A percentile compares a stretch with the other conserved stretches of the same genome.
phyloP scores from a whole-genome alignment of 2,329 filamentous ascomycete species.

The Tolypocladium tropicale region DNA sequence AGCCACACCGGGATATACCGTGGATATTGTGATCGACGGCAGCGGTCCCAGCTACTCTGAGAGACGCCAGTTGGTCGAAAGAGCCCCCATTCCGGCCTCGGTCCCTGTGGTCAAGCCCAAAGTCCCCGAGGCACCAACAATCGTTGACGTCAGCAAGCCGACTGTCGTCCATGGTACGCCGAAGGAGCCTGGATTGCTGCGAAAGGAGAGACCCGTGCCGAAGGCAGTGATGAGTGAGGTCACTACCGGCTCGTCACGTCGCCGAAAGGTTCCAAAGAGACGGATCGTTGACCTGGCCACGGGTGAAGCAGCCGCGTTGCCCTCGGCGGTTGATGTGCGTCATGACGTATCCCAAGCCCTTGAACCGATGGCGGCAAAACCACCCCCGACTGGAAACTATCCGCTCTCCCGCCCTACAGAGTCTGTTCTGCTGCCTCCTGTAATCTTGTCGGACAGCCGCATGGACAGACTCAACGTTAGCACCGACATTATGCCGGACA shows the following conservation, averaged over 20 bases:
- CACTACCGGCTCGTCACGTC: slow-evolving; percentile 48
- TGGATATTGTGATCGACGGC: slow-evolving; percentile 84
- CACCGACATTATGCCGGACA: neutral
- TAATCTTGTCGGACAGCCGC: slow-evolving; percentile 21
- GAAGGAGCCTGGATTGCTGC: slow-evolving; percentile 40
- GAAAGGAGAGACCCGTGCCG: slow-evolving; percentile 48
- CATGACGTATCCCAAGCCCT: slow-evolving; percentile 8
- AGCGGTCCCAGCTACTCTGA: slow-evolving; percentile 76
- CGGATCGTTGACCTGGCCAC: slow-evolving; percentile 56
- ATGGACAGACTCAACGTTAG: slow-evolving; percentile 10
- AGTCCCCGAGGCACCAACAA: slow-evolving; percentile 48
- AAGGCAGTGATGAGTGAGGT: slow-evolving; percentile 47
- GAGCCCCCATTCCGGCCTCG: slow-evolving; percentile 63
- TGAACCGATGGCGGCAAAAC: slow-evolving; percentile 9
- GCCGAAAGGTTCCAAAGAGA: slow-evolving; percentile 49
- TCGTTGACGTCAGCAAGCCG: slow-evolving; percentile 60
- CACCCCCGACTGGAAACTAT: slow-evolving; percentile 26
- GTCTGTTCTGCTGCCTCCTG: slow-evolving; percentile 19
- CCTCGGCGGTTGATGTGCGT: slow-evolving; percentile 18
- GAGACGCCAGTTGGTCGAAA: slow-evolving; percentile 72
- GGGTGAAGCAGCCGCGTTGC: slow-evolving; percentile 26
- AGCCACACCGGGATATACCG: slow-evolving; percentile 75
- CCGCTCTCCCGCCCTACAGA: slow-evolving; percentile 33
- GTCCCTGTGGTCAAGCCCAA: slow-evolving; percentile 69
- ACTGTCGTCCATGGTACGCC: slow-evolving; percentile 44